Percentiles rank a stretch among this genome's conserved stretches.
Evolutionary conservation across 805 yeast species (phyloP).

Genomic region (Candida lessepsii): DNA sequence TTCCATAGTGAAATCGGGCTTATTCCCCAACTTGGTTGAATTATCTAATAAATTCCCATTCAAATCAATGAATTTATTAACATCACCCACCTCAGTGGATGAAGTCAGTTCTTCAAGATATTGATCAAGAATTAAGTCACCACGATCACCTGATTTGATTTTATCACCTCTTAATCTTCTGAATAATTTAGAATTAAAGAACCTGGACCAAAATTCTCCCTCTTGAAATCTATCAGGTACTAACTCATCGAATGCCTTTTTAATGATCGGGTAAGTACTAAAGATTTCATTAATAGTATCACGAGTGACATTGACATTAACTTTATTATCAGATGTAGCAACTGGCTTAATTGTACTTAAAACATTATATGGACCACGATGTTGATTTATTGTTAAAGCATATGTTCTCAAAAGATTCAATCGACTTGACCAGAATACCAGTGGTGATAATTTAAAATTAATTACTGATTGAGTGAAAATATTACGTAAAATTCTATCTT

Average conservation of each 20-base stretch:
- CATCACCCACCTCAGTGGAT: constrained; percentile 13
- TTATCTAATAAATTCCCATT: constrained; percentile 81
- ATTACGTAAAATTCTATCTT: constrained; percentile 65
- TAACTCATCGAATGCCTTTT: constrained; percentile 82
- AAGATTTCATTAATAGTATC: constrained; percentile 88
- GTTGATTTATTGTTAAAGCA: constrained; percentile 81
- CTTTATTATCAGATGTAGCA: constrained; percentile 89
- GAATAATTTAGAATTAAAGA: constrained; percentile 86
- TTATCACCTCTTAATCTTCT: constrained; percentile 88
- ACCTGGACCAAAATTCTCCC: constrained; percentile 95
- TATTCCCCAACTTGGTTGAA: constrained; percentile 70
- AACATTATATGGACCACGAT: constrained; percentile 91
- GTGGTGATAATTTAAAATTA: constrained; percentile 68
- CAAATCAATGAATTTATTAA: constrained; percentile 69
- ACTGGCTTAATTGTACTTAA: constrained; percentile 91
- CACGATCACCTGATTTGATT: constrained; percentile 65
- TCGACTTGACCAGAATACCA: constrained; percentile 85
- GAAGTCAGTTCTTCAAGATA: constrained; percentile 44
- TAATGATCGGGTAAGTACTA: constrained; percentile 88
- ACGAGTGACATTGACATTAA: constrained; percentile 86
- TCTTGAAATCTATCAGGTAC: constrained; percentile 82
- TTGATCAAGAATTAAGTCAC: constrained; percentile 82
- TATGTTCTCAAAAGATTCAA: constrained; percentile 77
- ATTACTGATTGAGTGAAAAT: constrained; percentile 89
- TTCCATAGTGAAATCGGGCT: constrained; percentile 88